phyloP scores from a whole-genome alignment of 1,284 basidiomycete genomes.

The Ceratobasidium sp. region DNA sequence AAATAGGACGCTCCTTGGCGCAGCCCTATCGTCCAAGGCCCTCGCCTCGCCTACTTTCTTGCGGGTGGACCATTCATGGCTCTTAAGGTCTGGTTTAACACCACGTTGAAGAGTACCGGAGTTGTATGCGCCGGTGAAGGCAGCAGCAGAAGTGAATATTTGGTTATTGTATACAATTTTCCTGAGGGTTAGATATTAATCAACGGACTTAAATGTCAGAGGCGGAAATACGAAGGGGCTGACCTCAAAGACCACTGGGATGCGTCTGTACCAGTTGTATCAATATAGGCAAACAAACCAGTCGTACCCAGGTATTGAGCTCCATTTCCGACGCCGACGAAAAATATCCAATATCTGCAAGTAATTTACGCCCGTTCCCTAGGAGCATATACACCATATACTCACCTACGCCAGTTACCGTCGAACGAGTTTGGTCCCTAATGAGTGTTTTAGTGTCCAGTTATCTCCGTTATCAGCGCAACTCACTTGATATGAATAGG shows the following conservation, averaged over 20 bases:
- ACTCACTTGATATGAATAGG: slow-evolving; percentile 34
- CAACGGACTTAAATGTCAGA: slow-evolving; percentile 20
- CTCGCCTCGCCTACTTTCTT: slow-evolving; percentile 59
- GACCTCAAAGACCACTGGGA: slow-evolving; percentile 67
- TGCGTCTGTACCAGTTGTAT: slow-evolving; percentile 69
- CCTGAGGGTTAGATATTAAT: background rate
- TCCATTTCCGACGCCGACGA: slow-evolving; percentile 66
- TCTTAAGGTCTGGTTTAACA: slow-evolving; percentile 56
- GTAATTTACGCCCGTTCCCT: slow-evolving; percentile 42
- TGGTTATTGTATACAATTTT: slow-evolving; percentile 73
- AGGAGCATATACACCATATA: background rate
- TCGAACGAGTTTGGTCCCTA: slow-evolving; percentile 70
- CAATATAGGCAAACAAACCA: slow-evolving; percentile 70
- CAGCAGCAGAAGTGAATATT: slow-evolving; percentile 63
- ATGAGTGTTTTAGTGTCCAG: slow-evolving; percentile 50
- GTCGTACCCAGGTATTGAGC: slow-evolving; percentile 68
- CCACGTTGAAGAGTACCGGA: slow-evolving; percentile 67
- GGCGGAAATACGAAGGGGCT: slow-evolving; percentile 13
- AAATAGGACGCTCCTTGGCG: slow-evolving; percentile 71
- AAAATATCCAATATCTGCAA: slow-evolving; percentile 52
- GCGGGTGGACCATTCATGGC: slow-evolving; percentile 64
- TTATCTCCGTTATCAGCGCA: slow-evolving; percentile 3
- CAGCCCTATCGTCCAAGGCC: slow-evolving; percentile 72
- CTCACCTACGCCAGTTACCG: slow-evolving; percentile 66
- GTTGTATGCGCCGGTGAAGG: slow-evolving; percentile 67